Conservation (phyloP, 345 rosid species). For the Durio zibethinus region DNA sequence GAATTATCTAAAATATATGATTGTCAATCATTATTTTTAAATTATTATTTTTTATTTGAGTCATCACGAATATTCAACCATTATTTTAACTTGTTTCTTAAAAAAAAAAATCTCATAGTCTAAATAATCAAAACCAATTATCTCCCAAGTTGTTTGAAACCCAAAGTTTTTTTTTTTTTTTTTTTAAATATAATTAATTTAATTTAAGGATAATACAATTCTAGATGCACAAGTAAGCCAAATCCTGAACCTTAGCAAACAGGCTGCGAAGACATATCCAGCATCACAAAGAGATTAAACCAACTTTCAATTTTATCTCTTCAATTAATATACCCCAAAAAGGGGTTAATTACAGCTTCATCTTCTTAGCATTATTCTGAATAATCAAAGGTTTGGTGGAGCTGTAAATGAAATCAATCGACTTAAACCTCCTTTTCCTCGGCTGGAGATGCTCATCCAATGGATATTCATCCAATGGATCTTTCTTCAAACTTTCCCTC, state of each 20-base stretch:
- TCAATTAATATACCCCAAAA: background rate
- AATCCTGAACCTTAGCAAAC: too few species aligned
- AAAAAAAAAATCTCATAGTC: too few species aligned
- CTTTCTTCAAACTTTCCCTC: background rate
- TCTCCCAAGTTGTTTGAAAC: background rate
- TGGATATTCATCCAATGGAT: background rate
- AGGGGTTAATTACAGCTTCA: background rate
- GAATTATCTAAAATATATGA: too few species aligned
- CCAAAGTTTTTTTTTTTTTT: background rate
- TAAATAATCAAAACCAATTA: too few species aligned
- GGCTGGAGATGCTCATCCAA: background rate
- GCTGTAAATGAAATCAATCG: background rate
- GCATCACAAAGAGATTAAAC: background rate
- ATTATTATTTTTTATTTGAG: too few species aligned
- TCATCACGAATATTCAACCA: too few species aligned
- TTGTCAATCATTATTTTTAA: too few species aligned
- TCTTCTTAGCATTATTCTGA: background rate
- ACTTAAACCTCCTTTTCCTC: background rate
- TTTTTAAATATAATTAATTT: background rate
- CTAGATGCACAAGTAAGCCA: background rate
- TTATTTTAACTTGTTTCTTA: too few species aligned
- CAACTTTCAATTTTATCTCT: background rate
- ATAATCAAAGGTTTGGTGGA: background rate
- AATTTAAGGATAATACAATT: background rate
- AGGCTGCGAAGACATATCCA: background rate